Base-by-base conservation (phyloP, 2,329 filamentous ascomycete species). In the Venturia asperata region DNA sequence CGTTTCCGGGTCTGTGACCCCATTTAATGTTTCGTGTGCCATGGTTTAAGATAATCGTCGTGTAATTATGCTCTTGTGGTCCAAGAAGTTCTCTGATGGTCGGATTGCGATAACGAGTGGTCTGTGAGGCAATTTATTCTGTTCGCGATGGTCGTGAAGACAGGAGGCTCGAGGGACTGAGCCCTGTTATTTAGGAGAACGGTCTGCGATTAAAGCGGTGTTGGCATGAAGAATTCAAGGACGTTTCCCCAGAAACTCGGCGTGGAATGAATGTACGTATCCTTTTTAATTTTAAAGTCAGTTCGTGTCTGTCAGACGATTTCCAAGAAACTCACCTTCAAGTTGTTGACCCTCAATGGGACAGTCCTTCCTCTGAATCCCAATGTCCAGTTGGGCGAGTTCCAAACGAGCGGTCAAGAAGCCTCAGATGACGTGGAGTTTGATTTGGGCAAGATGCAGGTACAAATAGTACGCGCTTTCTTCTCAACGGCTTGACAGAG, bases 21-120 rank as follows among this genome's bases (percentile, higher is more conserved):
- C 77, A 94, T 93, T 79, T 89, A 92, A 55, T 1, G 43, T 37
- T 21, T 64, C 45, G 27, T 34, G 21, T 39, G 58, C 64, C 64
- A 65, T 65, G 19, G 15, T 62, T 37, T 15, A 11, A 58, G 52
- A 37, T 7, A n/a, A 34, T 27, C 19, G 5, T 58, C 30, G n/a
- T 37, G 52, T 58, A 37, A 58, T 37, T 39, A 55, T 37, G 30
- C 37, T 3, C 2, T 37, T 37, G 27, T 10, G 17, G 52, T n/a
- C 52, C 52, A 34, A 58, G 15, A 37, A 21, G 5, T 19, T 52
- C 21, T 21, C 24, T 1, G 11, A 11, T 21, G 21, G 9, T 52
- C n/a, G 47, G 13, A 52, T 52, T 13, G 47, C 24, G 21, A 27
- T 15, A 49, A 52, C 5, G 10, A 27, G 47, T 52, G 21, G 47